Evolutionary conservation across 164 flowering plant species (phyloP).

Genomic region (Sextonia rubra): DNA sequence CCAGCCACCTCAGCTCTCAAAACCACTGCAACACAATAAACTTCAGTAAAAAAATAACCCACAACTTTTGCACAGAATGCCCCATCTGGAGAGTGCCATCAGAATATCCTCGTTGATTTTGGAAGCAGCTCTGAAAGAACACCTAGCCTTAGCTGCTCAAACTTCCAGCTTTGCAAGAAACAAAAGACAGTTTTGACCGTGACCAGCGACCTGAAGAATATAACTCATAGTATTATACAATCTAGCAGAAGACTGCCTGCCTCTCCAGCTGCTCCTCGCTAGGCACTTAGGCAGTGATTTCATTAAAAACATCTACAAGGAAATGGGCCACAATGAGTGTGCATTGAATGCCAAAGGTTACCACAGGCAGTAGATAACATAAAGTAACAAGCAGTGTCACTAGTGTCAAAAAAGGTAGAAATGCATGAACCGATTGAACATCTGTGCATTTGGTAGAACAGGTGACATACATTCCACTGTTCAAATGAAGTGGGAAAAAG

Average conservation of each 20-base stretch:
- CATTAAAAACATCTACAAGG: constrained; percentile 11
- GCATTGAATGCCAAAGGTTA: not conserved
- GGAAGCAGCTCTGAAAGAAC: not conserved
- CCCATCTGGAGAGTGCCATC: no score
- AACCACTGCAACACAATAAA: not conserved
- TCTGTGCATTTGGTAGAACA: not conserved
- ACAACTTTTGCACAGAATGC: not conserved
- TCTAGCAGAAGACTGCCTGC: not conserved
- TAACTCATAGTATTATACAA: not conserved
- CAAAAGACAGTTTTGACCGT: constrained; percentile 13
- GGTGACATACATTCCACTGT: not conserved
- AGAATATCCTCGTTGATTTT: not conserved
- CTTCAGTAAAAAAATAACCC: not conserved
- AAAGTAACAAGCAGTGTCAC: not conserved
- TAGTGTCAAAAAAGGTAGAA: not conserved
- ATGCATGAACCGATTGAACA: not conserved
- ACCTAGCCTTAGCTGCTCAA: not conserved
- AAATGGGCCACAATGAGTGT: not conserved
- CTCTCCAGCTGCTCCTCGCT: not conserved
- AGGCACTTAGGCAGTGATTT: not conserved
- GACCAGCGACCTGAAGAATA: constrained; percentile 17
- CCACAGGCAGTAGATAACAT: not conserved
- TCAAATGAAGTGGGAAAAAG: not conserved
- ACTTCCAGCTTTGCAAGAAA: constrained; percentile 16
- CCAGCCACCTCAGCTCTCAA: constrained; percentile 2